Evolutionary conservation across 2,329 filamentous ascomycete species (phyloP).

Genomic region (Aurifilum marmelostoma): DNA sequence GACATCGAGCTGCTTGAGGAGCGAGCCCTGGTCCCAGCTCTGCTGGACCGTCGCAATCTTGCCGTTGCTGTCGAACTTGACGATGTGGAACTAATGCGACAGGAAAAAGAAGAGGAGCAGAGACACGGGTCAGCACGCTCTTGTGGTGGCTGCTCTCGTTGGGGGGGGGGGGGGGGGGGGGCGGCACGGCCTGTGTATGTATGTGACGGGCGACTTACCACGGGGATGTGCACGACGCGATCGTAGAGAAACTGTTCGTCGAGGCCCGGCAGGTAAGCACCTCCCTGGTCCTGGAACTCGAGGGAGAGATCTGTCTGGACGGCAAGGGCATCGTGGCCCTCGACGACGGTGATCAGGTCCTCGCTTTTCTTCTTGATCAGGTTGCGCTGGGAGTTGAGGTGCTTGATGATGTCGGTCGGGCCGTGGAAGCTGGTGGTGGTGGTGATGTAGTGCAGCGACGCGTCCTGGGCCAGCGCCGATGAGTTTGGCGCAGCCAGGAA

Average conservation of each 20-base stretch:
- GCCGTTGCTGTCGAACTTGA: constrained; percentile 74
- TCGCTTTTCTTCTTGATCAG: constrained; percentile 84
- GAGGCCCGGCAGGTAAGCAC: constrained; percentile 82
- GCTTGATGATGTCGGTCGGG: constrained; percentile 77
- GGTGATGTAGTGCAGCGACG: constrained; percentile 84
- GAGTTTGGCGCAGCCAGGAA: constrained; percentile 71
- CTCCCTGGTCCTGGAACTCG: constrained; percentile 80
- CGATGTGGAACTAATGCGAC: constrained; percentile 73
- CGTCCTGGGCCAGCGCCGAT: constrained; percentile 65
- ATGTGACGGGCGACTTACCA: constrained; percentile 62
- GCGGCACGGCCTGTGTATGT: not conserved
- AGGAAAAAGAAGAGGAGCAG: not conserved
- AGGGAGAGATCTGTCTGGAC: constrained; percentile 81
- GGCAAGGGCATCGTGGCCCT: constrained; percentile 70
- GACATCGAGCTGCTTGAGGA: constrained; percentile 91
- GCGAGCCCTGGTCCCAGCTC: constrained; percentile 92
- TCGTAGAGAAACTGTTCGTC: constrained; percentile 95
- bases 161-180: no score
- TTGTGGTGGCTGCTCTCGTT: no score
- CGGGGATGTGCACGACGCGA: constrained; percentile 74
- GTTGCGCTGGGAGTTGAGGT: constrained; percentile 71
- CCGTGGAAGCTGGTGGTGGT: constrained; percentile 77
- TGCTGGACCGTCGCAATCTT: constrained; percentile 87
- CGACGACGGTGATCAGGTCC: constrained; percentile 73
- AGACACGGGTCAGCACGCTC: no score